Base-by-base conservation (phyloP, 2,329 filamentous ascomycete genomes). In the Verticillium zaregamsianum region DNA sequence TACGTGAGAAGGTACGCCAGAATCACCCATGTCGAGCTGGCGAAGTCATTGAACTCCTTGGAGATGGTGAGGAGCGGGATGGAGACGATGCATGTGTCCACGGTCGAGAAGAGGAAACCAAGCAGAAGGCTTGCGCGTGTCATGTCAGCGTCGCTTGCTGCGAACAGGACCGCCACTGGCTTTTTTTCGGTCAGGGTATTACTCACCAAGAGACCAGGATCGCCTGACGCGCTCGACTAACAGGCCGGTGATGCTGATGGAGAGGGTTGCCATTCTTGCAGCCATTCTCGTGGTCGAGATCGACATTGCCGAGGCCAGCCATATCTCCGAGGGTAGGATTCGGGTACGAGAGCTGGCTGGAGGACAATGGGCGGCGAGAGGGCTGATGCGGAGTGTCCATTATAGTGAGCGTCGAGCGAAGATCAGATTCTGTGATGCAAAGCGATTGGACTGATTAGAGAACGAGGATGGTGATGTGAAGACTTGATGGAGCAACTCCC, bases 31-130 rank as follows among this genome's bases (percentile, higher is more conserved):
- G 82, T 79, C 3, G 80, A 79, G 63, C 83, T 79, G 57, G 78
- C 73, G 65, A 82, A 83, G 65, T 85, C 79, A 9, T 77, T 67
- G 17, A 85, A 73, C 57, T 85, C 80, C 45, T 79, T 73, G 3
- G 83, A 84, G 61, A 86, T 84, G 23, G 80, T 81, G n/a, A 85
- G 77, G 1, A 86, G 75, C 2, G 84, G 84, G 0, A 84, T 86
- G 15, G 83, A 84, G 17, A 86, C 80, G 60, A 86, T 86, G 0
- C 82, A 85, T 1, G 82, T 82, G 63, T 86, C 84, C 45, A 86
- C 75, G 31, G 80, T 84, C 4, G 84, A 84, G 66, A 86, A 83
- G 17, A 86, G 75, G 2, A 86, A 76, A 3, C 84, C 83, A 3
- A 80, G 65, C 11, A 85, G 76, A 5, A 62, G 63, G 40, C 64